Percentiles rank a stretch among this genome's conserved stretches.
These are phyloP conservation scores for Fusarium sp. DNA, from an alignment of 2,329 filamentous ascomycete species.

Conservation along the genomic window DNA sequence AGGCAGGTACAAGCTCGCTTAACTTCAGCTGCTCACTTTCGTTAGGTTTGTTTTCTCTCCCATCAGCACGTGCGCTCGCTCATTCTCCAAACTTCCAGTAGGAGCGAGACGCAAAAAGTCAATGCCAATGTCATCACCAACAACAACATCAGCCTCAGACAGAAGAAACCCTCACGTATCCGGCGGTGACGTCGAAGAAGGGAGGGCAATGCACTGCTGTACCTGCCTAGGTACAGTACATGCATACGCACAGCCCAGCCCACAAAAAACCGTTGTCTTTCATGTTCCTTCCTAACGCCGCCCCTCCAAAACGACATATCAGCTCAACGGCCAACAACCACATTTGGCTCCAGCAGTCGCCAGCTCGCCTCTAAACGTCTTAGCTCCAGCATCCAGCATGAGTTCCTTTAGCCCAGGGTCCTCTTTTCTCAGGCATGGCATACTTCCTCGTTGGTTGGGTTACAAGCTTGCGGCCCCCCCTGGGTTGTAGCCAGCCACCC, in stretches of 20 bases:
- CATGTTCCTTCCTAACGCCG: constrained; percentile 31
- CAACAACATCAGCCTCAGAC: constrained; percentile 3
- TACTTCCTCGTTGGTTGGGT: constrained; percentile 35
- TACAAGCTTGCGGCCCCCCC: constrained; percentile 32
- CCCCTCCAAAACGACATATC: constrained; percentile 37
- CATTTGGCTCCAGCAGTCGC: constrained; percentile 33
- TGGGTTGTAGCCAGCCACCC: constrained; percentile 42
- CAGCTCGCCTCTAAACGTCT: constrained; percentile 28
- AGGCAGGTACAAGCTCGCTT: not conserved
- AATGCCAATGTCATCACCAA: constrained; percentile 1
- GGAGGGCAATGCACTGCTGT: constrained; percentile 1
- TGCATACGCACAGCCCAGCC: constrained; percentile 20
- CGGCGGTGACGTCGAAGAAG: constrained; percentile 30
- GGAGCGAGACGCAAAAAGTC: not conserved
- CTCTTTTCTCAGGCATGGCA: constrained; percentile 33
- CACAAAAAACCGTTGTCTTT: constrained; percentile 44
- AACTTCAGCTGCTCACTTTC: not conserved
- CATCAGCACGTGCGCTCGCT: not conserved
- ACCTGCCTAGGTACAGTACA: constrained; percentile 15
- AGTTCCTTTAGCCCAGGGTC: constrained; percentile 34
- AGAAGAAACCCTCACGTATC: constrained; percentile 14
- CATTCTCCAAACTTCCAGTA: not conserved
- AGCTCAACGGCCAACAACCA: constrained; percentile 38
- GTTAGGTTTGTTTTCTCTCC: not conserved
- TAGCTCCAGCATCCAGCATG: constrained; percentile 27